Evolutionary conservation across 768 basidiomycete species (phyloP).

Genomic region (Bullera alba): DNA sequence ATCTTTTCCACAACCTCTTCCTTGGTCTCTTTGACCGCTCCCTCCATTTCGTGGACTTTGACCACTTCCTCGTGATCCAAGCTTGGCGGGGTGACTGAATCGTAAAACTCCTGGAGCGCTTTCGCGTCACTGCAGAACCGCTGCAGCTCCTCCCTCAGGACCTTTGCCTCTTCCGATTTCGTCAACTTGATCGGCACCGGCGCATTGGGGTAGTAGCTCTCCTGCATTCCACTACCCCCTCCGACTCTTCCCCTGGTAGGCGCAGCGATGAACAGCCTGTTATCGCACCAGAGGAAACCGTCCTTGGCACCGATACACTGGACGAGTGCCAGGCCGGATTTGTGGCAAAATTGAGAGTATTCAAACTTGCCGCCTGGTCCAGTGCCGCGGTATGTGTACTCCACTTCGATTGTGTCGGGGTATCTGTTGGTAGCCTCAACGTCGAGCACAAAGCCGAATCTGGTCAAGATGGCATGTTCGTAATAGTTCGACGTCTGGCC

Average conservation of each 20-base stretch:
- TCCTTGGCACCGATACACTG: constrained; percentile 72
- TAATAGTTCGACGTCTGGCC: constrained; percentile 59
- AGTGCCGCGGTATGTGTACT: constrained; percentile 77
- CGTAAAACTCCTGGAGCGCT: constrained; percentile 61
- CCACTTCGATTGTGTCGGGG: constrained; percentile 70
- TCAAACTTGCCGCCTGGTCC: constrained; percentile 61
- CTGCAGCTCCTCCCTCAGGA: constrained; percentile 57
- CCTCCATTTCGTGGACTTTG: neutral
- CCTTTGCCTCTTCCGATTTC: constrained; percentile 58
- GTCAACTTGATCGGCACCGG: constrained; percentile 30
- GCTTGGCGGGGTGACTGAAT: constrained; percentile 59
- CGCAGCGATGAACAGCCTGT: constrained; percentile 54
- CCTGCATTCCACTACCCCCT: constrained; percentile 50
- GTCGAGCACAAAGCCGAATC: constrained; percentile 67
- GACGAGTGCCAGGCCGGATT: constrained; percentile 79
- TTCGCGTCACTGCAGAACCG: constrained; percentile 60
- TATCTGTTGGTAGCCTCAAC: constrained; percentile 71
- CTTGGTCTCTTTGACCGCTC: neutral
- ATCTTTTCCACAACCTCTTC: neutral
- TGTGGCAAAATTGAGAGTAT: constrained; percentile 87
- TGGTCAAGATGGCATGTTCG: constrained; percentile 65
- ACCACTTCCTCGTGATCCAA: constrained; percentile 23
- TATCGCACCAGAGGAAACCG: constrained; percentile 84
- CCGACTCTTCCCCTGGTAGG: constrained; percentile 53
- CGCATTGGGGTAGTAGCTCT: constrained; percentile 23